These are phyloP conservation scores for Vanrija humicola DNA, from an alignment of 1,284 basidiomycete genomes.

Conservation along the genomic window DNA sequence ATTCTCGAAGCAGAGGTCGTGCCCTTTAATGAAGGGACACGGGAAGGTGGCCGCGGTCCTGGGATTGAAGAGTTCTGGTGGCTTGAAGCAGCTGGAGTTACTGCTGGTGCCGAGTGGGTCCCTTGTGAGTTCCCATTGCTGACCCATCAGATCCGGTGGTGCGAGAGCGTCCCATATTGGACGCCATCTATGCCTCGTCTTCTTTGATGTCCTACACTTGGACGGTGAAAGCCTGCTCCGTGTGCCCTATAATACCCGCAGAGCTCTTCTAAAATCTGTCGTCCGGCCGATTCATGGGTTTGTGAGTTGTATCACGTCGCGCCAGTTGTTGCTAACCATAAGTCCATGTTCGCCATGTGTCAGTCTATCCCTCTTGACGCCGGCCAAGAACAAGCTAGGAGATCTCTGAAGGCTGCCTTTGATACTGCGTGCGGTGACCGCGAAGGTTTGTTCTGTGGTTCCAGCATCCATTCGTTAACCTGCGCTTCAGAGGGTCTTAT, in stretches of 20 bases:
- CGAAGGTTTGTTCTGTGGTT: not conserved
- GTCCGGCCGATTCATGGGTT: constrained; percentile 58
- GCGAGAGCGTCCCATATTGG: not conserved
- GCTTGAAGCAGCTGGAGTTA: constrained; percentile 36
- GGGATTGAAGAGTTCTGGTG: constrained; percentile 53
- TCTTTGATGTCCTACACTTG: constrained; percentile 73
- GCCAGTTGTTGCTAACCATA: not conserved
- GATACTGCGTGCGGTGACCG: not conserved
- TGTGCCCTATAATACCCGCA: constrained; percentile 58
- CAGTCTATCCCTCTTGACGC: no score
- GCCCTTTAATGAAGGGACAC: constrained; percentile 59
- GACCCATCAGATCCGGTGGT: no score
- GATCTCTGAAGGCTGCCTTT: no score
- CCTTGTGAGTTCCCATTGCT: not conserved
- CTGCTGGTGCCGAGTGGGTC: not conserved
- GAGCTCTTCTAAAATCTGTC: constrained; percentile 59
- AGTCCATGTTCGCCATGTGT: constrained; percentile 7
- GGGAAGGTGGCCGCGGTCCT: constrained; percentile 36
- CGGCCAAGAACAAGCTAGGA: no score
- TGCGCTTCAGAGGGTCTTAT: constrained; percentile 63
- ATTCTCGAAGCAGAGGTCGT: constrained; percentile 87
- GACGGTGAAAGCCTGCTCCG: constrained; percentile 59
- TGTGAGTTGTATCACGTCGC: constrained; percentile 27
- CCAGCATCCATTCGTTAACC: not conserved
- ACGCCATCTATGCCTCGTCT: constrained; percentile 68